Evolutionary conservation across 495 filamentous ascomycete genomes (phyloP).

Genomic region (Acidomyces sp.): DNA sequence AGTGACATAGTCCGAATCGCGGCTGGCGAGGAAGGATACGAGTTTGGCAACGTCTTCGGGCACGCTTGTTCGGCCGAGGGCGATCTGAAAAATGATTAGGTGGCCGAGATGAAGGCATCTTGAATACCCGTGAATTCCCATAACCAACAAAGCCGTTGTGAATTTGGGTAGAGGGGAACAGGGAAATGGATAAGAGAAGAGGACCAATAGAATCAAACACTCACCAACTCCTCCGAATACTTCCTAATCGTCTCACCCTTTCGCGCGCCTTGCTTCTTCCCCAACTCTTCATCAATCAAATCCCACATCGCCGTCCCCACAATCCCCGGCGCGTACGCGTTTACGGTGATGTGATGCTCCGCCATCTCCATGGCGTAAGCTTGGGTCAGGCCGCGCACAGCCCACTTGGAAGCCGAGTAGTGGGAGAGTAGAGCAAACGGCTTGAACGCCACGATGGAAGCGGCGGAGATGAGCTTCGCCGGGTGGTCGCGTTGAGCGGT

Average conservation of each 20-base stretch:
- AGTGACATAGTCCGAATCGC: slow-evolving; percentile 45
- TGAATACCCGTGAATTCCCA: too few relatives aligned
- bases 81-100: too few relatives aligned
- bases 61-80: slow-evolving; percentile 37
- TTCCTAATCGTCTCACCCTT: slow-evolving; percentile 41
- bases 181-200: too few relatives aligned
- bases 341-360: slow-evolving; percentile 43
- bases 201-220: too few relatives aligned
- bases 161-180: too few relatives aligned
- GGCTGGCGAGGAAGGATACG: slow-evolving; percentile 43
- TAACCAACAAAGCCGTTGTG: too few relatives aligned
- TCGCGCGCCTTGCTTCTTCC: slow-evolving; percentile 30
- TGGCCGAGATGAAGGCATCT: too few relatives aligned
- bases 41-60: slow-evolving; percentile 47
- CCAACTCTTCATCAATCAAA: slow-evolving; percentile 40
- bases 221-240: slow-evolving; percentile 32
- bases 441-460: slow-evolving; percentile 42
- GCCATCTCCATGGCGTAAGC: slow-evolving; percentile 46
- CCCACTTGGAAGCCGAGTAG: slow-evolving; percentile 48
- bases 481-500: slow-evolving; percentile 9
- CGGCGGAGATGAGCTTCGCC: slow-evolving; percentile 40
- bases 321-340: slow-evolving; percentile 50
- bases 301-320: slow-evolving; percentile 52
- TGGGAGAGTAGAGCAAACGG: slow-evolving; percentile 39
- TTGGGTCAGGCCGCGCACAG: slow-evolving; percentile 45